Evolutionary conservation across 192 early-diverging fungal genomes (phyloP).

Genomic region (Phycomyces blakesleeanus): DNA sequence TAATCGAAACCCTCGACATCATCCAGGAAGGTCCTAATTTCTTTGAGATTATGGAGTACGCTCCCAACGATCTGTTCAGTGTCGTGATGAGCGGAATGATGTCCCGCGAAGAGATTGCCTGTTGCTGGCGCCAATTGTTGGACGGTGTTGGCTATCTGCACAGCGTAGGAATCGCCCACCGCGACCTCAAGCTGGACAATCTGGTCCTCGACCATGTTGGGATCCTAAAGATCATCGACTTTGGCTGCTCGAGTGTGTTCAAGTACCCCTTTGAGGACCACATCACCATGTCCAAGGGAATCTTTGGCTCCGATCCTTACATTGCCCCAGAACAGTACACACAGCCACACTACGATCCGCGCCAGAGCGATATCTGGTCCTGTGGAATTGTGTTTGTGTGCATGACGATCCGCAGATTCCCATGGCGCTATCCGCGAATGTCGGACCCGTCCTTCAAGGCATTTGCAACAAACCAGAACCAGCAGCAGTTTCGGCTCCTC

Average conservation of each 20-base stretch:
- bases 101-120: conserved; percentile 75
- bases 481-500: conserved; percentile 45
- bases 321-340: conserved; percentile 87
- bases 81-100: conserved; percentile 73
- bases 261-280: conserved; percentile 74
- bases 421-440: conserved; percentile 56
- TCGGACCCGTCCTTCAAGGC: conserved; percentile 61
- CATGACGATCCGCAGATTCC: conserved; percentile 66
- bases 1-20: conserved; percentile 76
- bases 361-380: conserved; percentile 86
- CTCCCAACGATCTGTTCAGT: conserved; percentile 82
- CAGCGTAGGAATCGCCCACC: conserved; percentile 86
- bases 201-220: conserved; percentile 70
- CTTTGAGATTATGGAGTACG: conserved; percentile 89
- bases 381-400: conserved; percentile 84
- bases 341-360: conserved; percentile 72
- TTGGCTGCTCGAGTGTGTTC: conserved; percentile 89
- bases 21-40: conserved; percentile 61
- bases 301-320: conserved; percentile 90
- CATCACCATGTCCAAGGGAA: conserved; percentile 40
- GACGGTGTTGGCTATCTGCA: conserved; percentile 86
- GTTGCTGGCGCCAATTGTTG: conserved; percentile 83
- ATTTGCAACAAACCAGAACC: conserved; percentile 40
- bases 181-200: conserved; percentile 92
- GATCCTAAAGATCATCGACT: conserved; percentile 92